These are phyloP conservation scores for Mycena indigotica DNA, from an alignment of 768 basidiomycete genomes.

Conservation along the genomic window DNA sequence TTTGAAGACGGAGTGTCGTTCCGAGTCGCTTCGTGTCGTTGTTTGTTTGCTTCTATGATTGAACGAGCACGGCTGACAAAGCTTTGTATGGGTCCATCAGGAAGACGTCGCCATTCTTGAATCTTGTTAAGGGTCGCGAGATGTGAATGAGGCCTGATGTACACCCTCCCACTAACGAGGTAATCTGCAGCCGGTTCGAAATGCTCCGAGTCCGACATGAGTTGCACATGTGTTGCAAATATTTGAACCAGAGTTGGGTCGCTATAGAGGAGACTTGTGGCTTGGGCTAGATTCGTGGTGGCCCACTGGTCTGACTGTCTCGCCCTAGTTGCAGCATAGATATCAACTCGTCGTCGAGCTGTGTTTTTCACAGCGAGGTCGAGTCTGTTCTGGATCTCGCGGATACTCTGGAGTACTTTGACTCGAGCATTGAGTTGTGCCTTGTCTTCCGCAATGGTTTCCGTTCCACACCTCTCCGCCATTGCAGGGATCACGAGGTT, in stretches of 20 bases:
- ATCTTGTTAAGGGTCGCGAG: slow-evolving; percentile 54
- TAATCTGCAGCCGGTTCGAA: slow-evolving; percentile 35
- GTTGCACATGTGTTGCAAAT: slow-evolving; percentile 62
- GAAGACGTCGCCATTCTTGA: slow-evolving; percentile 45
- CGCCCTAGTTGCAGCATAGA: slow-evolving; percentile 51
- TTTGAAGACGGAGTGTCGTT: slow-evolving; percentile 32
- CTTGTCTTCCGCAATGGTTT: slow-evolving; percentile 29
- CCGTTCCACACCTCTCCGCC: slow-evolving; percentile 49
- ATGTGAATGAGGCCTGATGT: slow-evolving; percentile 63
- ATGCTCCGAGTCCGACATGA: slow-evolving; percentile 50
- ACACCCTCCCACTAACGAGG: slow-evolving; percentile 51
- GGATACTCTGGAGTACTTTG: slow-evolving; percentile 60
- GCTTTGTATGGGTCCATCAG: slow-evolving; percentile 40
- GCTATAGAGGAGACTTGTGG: slow-evolving; percentile 45
- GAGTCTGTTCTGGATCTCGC: slow-evolving; percentile 50
- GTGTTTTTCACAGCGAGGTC: slow-evolving; percentile 42
- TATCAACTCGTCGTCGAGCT: slow-evolving; percentile 30
- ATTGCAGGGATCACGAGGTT: slow-evolving; percentile 51
- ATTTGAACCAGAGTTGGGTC: slow-evolving; percentile 36
- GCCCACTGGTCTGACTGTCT: slow-evolving; percentile 54
- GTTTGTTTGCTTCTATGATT: slow-evolving; percentile 40
- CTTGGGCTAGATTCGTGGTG: slow-evolving; percentile 54
- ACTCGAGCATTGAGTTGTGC: slow-evolving; percentile 61
- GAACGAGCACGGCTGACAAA: slow-evolving; percentile 55
- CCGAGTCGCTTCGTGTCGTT: slow-evolving; percentile 32